Conservation (phyloP, 1,284 basidiomycete species). For the Xanthoconium separans region DNA sequence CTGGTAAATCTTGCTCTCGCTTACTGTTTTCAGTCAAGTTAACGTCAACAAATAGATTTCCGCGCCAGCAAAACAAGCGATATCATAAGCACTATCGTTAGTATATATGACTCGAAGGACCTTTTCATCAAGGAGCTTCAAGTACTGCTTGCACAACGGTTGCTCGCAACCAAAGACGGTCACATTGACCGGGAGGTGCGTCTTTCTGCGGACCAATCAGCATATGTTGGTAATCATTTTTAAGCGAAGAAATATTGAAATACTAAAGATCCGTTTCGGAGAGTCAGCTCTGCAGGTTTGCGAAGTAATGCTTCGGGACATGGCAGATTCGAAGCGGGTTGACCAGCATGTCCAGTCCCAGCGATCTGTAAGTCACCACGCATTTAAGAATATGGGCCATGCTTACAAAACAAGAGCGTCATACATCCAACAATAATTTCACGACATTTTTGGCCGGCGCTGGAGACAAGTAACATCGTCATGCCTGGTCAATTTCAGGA, state of each 20-base stretch:
- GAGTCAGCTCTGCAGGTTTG: constrained; percentile 88
- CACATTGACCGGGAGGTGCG: constrained; percentile 81
- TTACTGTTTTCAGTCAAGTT: constrained; percentile 4
- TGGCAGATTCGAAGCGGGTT: constrained; percentile 88
- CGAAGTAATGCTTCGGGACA: constrained; percentile 95
- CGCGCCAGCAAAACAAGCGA: constrained; percentile 85
- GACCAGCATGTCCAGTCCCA: constrained; percentile 83
- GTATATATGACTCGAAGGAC: constrained; percentile 94
- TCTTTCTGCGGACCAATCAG: constrained; percentile 1
- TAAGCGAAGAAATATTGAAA: constrained; percentile 87
- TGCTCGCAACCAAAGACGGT: constrained; percentile 79
- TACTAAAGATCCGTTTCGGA: constrained; percentile 91
- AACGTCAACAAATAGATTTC: constrained; percentile 59
- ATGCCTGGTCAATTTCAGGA: constrained; percentile 82
- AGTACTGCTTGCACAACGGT: constrained; percentile 78
- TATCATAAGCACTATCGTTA: constrained; percentile 91
- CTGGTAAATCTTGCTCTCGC: constrained; percentile 35
- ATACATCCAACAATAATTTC: constrained; percentile 90
- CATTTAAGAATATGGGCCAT: not conserved
- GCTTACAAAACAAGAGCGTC: constrained; percentile 31
- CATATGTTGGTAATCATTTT: constrained; percentile 3
- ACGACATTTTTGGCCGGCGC: constrained; percentile 87
- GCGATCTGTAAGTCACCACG: constrained; percentile 47
- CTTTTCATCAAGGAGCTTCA: constrained; percentile 94
- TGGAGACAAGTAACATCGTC: constrained; percentile 69